A percentile compares a stretch with the other conserved stretches of the same genome.
Conservation (phyloP, 2,329 filamentous ascomycete genomes). For the Sphaerulina musiva region DNA sequence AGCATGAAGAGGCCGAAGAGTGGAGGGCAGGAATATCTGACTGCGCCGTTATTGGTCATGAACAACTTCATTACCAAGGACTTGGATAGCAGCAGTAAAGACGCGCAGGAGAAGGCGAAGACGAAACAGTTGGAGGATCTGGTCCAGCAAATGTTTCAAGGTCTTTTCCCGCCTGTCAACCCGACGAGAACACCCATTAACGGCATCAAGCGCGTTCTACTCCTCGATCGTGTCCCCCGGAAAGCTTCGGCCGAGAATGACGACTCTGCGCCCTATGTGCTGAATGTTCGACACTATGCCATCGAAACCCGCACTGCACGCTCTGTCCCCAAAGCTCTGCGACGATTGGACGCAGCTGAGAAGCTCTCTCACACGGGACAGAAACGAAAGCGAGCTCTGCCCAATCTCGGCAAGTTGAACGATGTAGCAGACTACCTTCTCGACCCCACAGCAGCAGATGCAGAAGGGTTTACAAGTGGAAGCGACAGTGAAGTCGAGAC, state of each 20-base stretch:
- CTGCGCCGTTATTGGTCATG: constrained; percentile 91
- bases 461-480: constrained; percentile 80
- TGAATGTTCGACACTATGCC: constrained; percentile 89
- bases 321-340: constrained; percentile 68
- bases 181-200: constrained; percentile 82
- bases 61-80: constrained; percentile 75
- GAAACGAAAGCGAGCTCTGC: constrained; percentile 50
- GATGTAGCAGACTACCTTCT: constrained; percentile 95
- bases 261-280: constrained; percentile 52
- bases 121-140: constrained; percentile 93
- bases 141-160: constrained; percentile 90
- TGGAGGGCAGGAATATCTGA: constrained; percentile 73
- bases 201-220: constrained; percentile 84
- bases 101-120: constrained; percentile 38
- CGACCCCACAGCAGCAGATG: constrained; percentile 63
- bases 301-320: constrained; percentile 86
- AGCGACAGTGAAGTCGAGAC: constrained; percentile 91
- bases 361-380: constrained; percentile 57
- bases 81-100: constrained; percentile 33
- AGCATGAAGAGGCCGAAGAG: constrained; percentile 76
- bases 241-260: constrained; percentile 21
- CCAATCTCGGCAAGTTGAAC: constrained; percentile 82
- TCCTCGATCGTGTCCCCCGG: constrained; percentile 71
- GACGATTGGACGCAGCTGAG: constrained; percentile 78
- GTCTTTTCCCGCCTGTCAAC: constrained; percentile 90